Evolutionary conservation across 345 rosid genomes (phyloP).

Genomic region (Citrus maxima): DNA sequence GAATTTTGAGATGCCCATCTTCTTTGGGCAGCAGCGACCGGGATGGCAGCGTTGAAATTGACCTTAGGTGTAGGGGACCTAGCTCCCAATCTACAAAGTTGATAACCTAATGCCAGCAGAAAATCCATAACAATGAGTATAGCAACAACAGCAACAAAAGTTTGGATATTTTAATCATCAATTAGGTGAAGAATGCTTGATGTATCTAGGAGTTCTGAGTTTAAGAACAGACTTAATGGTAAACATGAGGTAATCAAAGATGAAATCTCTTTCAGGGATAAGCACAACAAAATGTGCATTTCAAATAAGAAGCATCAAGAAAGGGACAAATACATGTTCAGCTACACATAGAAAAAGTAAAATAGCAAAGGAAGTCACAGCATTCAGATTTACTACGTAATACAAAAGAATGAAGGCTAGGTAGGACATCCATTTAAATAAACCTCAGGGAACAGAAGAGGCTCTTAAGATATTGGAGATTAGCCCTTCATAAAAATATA

Average conservation of each 20-base stretch:
- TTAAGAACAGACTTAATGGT: background rate
- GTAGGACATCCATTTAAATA: background rate
- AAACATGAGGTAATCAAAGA: background rate
- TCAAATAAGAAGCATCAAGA: background rate
- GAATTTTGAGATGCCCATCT: constrained; percentile 68
- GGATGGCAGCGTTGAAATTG: constrained; percentile 20
- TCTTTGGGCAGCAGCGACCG: constrained; percentile 23
- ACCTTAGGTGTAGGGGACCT: constrained; percentile 29
- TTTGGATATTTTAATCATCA: background rate
- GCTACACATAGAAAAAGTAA: background rate
- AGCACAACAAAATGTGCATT: background rate
- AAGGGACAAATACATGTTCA: background rate
- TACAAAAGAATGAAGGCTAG: background rate
- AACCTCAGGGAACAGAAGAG: background rate
- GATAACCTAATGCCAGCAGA: constrained; percentile 37
- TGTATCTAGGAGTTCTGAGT: background rate
- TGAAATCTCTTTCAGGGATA: background rate
- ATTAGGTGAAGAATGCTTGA: background rate
- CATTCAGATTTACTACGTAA: background rate
- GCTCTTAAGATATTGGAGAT: background rate
- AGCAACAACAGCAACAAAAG: background rate
- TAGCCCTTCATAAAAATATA: background rate
- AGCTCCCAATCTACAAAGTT: constrained; percentile 27
- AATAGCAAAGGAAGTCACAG: background rate
- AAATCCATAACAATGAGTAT: background rate